phyloP scores from a whole-genome alignment of 306 rosid species.

The Carpinus viminea region DNA sequence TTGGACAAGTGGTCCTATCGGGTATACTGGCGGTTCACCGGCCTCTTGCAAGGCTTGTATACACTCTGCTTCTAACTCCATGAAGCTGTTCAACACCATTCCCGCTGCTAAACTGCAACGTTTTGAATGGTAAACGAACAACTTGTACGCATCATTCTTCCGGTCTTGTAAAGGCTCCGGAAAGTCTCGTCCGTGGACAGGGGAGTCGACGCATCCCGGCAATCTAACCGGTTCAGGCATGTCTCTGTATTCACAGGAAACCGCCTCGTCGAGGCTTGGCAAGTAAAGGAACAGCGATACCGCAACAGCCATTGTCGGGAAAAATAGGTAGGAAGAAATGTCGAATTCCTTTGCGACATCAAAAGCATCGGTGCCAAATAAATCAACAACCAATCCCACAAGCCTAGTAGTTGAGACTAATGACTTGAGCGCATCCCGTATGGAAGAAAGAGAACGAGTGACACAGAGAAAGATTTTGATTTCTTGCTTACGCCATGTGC shows the following conservation, averaged over 20 bases:
- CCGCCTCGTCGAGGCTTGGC: constrained; percentile 43
- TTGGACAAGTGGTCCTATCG: constrained; percentile 40
- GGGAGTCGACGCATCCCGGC: constrained; percentile 52
- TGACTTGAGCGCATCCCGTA: constrained; percentile 9
- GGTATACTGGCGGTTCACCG: constrained; percentile 44
- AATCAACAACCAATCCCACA: constrained; percentile 49
- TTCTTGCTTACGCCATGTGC: constrained; percentile 26
- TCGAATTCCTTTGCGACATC: constrained; percentile 45
- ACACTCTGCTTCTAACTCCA: constrained; percentile 60
- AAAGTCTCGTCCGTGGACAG: constrained; percentile 52
- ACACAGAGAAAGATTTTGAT: constrained; percentile 45
- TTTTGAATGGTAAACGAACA: constrained; percentile 42
- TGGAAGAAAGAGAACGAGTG: constrained; percentile 33
- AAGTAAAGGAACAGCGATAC: constrained; percentile 43
- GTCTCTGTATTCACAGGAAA: constrained; percentile 48
- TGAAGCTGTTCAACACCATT: constrained; percentile 53
- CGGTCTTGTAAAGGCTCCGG: constrained; percentile 63
- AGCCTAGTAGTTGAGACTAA: neutral
- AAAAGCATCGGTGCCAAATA: constrained; percentile 61
- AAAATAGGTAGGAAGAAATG: constrained; percentile 45
- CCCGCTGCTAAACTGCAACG: constrained; percentile 51
- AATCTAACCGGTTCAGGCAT: constrained; percentile 43
- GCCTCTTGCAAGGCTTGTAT: constrained; percentile 26
- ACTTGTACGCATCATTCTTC: constrained; percentile 52
- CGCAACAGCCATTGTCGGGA: constrained; percentile 46